Evolutionary conservation across 192 early-diverging fungal species (phyloP).

Genomic region (Dissophora ornata): DNA sequence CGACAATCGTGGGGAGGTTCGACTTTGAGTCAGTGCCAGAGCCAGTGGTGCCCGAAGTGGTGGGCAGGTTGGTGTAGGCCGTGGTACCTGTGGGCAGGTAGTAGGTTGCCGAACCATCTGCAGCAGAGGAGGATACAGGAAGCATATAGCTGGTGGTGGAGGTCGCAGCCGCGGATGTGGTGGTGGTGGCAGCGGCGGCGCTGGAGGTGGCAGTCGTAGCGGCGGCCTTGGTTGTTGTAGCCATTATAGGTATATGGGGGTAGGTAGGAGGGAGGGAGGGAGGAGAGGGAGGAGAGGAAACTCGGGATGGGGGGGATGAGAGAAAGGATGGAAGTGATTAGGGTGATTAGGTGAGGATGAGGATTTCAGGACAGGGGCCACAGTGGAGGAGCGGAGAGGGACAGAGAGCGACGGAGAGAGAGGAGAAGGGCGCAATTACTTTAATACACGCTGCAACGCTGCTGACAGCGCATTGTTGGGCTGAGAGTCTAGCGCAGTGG

Average conservation of each 20-base stretch:
- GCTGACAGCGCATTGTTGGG: no score
- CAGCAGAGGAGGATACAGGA: no score
- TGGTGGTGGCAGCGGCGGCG: not conserved
- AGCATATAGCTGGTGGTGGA: not conserved
- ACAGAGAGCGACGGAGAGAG: no score
- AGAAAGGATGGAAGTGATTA: not conserved
- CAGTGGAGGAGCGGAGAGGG: no score
- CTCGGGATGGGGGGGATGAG: not conserved
- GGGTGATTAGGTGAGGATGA: no score
- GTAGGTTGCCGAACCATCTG: constrained; percentile 1
- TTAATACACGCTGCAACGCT: no score
- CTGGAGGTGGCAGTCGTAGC: not conserved
- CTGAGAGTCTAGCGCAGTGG: no score
- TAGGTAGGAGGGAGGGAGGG: not conserved
- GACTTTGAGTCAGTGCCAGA: not conserved
- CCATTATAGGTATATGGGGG: constrained; percentile 3
- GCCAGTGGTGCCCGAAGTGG: not conserved
- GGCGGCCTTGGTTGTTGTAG: not conserved
- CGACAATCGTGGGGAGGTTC: constrained; percentile 30
- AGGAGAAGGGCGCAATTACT: no score
- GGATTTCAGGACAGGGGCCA: no score
- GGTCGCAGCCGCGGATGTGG: not conserved
- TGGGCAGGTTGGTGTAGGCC: constrained; percentile 35
- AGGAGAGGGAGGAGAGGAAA: not conserved
- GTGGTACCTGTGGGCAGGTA: constrained; percentile 27